These are phyloP conservation scores for Daldinia sp. DNA, from an alignment of 2,329 filamentous ascomycete species.

Conservation along the genomic window DNA sequence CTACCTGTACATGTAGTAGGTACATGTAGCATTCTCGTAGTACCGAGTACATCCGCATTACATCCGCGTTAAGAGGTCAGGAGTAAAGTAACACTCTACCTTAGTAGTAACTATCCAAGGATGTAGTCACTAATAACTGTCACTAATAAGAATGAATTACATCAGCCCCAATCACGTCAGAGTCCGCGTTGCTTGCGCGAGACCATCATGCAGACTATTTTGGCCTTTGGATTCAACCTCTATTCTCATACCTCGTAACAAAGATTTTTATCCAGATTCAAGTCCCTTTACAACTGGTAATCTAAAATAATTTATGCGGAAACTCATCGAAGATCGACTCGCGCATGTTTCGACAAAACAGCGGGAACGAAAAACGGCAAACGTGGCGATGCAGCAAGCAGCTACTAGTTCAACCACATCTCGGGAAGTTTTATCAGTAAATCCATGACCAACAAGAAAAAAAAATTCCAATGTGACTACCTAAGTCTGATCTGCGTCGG, in stretches of 20 bases:
- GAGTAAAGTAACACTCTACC: background rate
- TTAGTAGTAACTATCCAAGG: background rate
- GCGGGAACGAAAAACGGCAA: conserved; percentile 11
- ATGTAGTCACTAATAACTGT: background rate
- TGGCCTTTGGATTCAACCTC: conserved; percentile 21
- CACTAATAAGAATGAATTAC: conserved; percentile 33
- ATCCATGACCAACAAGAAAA: conserved; percentile 16
- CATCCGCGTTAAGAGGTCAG: background rate
- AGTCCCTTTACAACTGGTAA: background rate
- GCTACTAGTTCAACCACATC: conserved; percentile 21
- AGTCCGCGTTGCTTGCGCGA: conserved; percentile 35
- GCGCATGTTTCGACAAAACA: conserved; percentile 8
- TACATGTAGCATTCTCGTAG: background rate
- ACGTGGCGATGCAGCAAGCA: conserved; percentile 35
- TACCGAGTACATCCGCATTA: conserved; percentile 4
- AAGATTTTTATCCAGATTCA: conserved; percentile 9
- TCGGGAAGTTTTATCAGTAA: conserved; percentile 14
- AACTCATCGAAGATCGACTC: conserved; percentile 33
- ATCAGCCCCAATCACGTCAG: conserved; percentile 43
- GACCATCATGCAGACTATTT: conserved; percentile 9
- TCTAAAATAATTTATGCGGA: conserved; percentile 11
- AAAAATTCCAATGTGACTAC: conserved; percentile 27
- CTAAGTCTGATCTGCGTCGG: conserved; percentile 37
- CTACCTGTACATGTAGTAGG: too few relatives aligned
- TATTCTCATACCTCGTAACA: conserved; percentile 3